A percentile compares a stretch with the other conserved stretches of the same genome.
Conservation (phyloP, 345 rosid genomes). For the Erodium maritimum region DNA sequence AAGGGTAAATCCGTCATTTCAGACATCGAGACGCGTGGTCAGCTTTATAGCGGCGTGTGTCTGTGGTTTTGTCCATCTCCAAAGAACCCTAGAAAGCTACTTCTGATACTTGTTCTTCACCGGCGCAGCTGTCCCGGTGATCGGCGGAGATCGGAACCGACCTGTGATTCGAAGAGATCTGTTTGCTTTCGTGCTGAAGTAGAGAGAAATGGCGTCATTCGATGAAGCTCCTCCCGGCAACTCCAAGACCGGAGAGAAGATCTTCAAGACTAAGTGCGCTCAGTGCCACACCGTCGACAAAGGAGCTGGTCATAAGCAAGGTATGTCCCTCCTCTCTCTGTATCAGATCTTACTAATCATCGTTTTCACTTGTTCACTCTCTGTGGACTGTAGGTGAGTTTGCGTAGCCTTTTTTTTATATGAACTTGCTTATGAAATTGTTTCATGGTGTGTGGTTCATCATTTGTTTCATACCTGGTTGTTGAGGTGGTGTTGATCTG, state of each 20-base stretch:
- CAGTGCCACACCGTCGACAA: conserved; percentile 90
- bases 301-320: conserved; percentile 98
- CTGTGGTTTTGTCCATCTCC: background rate
- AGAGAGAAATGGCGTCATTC: conserved; percentile 50
- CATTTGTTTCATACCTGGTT: background rate
- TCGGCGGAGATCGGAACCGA: no score
- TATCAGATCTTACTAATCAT: background rate
- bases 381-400: background rate
- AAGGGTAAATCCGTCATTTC: no score
- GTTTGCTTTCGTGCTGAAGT: background rate
- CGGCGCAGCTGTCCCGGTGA: no score
- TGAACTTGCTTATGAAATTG: background rate
- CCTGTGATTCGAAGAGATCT: background rate
- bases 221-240: conserved; percentile 55
- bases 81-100: no score
- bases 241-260: conserved; percentile 50
- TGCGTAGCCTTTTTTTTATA: no score
- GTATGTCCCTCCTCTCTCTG: conserved; percentile 16
- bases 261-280: conserved; percentile 63
- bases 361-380: no score
- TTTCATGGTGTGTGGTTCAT: background rate
- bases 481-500: background rate
- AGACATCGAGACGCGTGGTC: no score
- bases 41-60: no score
- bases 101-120: background rate